These are phyloP conservation scores for Podospora fimiseda DNA, from an alignment of 495 filamentous ascomycete genomes.

Conservation along the genomic window DNA sequence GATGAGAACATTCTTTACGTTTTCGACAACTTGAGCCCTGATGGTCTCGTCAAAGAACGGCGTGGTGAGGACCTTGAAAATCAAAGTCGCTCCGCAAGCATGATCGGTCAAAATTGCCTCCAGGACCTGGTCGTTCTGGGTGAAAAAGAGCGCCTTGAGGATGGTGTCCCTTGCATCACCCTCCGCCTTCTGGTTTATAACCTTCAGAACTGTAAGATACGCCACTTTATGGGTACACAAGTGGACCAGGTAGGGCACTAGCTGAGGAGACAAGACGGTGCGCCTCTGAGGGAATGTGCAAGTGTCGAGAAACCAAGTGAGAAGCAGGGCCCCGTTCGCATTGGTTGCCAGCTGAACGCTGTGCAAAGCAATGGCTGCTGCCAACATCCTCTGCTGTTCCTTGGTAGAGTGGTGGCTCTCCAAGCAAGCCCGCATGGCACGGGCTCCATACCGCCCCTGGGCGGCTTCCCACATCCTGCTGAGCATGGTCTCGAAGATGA, in stretches of 20 bases:
- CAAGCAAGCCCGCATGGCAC: constrained; percentile 93
- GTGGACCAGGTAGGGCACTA: constrained; percentile 94
- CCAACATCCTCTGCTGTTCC: constrained; percentile 91
- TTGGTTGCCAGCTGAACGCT: constrained; percentile 96
- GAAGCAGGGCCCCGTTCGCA: constrained; percentile 84
- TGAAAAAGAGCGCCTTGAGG: constrained; percentile 91
- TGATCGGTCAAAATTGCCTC: constrained; percentile 90
- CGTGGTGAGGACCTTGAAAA: constrained; percentile 96
- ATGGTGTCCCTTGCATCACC: constrained; percentile 88
- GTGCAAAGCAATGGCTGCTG: constrained; percentile 89
- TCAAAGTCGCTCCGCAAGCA: constrained; percentile 86
- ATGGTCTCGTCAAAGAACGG: constrained; percentile 95
- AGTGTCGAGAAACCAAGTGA: constrained; percentile 98
- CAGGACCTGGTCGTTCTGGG: constrained; percentile 74
- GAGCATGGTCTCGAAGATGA: constrained; percentile 97
- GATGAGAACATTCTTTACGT: constrained; percentile 80
- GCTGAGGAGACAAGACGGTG: constrained; percentile 83
- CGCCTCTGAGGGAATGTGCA: constrained; percentile 92
- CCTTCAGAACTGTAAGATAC: constrained; percentile 93
- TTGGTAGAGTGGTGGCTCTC: constrained; percentile 94
- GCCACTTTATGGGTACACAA: constrained; percentile 98
- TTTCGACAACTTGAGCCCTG: constrained; percentile 79
- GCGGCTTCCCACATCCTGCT: constrained; percentile 90
- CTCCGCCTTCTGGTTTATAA: constrained; percentile 96
- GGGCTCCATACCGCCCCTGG: constrained; percentile 88